Evolutionary conservation across 768 basidiomycete species (phyloP), one percentile per base, ranked within the genome.

Genomic region (Sistotremastrum suecicum): DNA sequence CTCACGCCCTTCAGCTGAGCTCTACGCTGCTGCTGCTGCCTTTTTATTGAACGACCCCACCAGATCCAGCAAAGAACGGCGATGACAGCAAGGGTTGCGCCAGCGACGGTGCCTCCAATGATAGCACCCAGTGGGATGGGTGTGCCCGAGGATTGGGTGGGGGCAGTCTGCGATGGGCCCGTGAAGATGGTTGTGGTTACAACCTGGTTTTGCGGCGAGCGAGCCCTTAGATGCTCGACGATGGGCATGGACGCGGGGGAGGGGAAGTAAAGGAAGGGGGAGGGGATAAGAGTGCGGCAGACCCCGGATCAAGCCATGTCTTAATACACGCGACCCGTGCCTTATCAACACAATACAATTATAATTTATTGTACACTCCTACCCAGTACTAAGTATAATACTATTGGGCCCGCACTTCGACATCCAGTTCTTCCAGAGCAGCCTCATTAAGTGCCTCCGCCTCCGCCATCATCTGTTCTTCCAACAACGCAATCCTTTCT

Each of bases 401-500:
- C 6, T 20, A 10, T 30, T 10, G 5, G 33, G 12, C 8, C 33
- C 3, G 33, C n/a, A 34, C 29, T 20, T 30, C 42, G 30, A 33
- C 58, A 31, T 79, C 77, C 71, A 76, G 72, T 58, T 74, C 74
- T 31, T 76, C 78, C 44, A 86, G 71, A 20, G 78, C 77, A 29
- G 71, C 81, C 52, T 86, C 85, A 59, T 88, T 88, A 56, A 83
- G 54, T 6, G 76, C 81, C 62, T 88, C 87, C 3, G 84, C 85
- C 58, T 88, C 83, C 4, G 66, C 72, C 82, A 89, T 89, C 53
- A 94, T 62, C 65, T 75, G 78, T 63, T 95, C 92, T 59, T 97
- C 92, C 56, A 88, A 64, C 40, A 57, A 63, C 3, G 69, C 69
- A 33, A 87, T 70, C 41, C 79, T 70, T 20, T 63, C 67, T 54